Conservation (phyloP, 1,284 basidiomycete genomes). For the Earliella scabrosa region DNA sequence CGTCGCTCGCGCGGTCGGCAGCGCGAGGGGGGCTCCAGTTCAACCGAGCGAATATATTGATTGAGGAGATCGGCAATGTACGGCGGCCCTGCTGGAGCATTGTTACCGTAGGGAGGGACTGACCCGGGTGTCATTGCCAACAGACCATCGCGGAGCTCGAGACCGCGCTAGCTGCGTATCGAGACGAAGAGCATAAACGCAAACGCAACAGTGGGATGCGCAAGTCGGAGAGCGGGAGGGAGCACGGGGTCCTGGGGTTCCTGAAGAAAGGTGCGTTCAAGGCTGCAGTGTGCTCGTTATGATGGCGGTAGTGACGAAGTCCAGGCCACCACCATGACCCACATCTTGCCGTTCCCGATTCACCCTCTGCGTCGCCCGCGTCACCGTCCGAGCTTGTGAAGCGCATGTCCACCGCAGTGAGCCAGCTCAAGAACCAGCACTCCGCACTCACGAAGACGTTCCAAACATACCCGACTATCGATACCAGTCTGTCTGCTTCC, state of each 20-base stretch:
- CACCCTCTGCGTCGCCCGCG: slow-evolving; percentile 7
- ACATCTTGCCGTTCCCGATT: slow-evolving; percentile 14
- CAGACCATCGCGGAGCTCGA: slow-evolving; percentile 37
- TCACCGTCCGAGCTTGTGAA: slow-evolving; percentile 34
- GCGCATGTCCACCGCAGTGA: slow-evolving; percentile 49
- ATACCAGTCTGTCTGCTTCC: slow-evolving; percentile 38
- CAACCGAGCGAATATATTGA: slow-evolving; percentile 51
- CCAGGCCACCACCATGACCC: slow-evolving; percentile 26
- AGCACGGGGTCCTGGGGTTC: slow-evolving; percentile 33
- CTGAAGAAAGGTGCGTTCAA: slow-evolving; percentile 37
- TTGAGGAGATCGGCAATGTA: slow-evolving; percentile 65
- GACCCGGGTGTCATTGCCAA: background rate
- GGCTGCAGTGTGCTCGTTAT: background rate
- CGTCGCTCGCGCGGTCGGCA: slow-evolving; percentile 41
- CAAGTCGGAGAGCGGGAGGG: slow-evolving; percentile 29
- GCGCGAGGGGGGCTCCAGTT: slow-evolving; percentile 34
- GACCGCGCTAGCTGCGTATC: slow-evolving; percentile 25
- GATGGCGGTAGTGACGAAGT: background rate
- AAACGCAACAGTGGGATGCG: slow-evolving; percentile 21
- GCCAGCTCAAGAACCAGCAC: slow-evolving; percentile 65
- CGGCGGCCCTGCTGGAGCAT: slow-evolving; percentile 31
- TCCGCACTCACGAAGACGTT: slow-evolving; percentile 51
- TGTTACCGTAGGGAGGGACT: background rate
- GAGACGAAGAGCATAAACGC: slow-evolving; percentile 29
- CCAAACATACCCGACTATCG: slow-evolving; percentile 41